Evolutionary conservation across 768 basidiomycete species (phyloP), one percentile per base, ranked within the genome.

Genomic region (Trametes punicea): DNA sequence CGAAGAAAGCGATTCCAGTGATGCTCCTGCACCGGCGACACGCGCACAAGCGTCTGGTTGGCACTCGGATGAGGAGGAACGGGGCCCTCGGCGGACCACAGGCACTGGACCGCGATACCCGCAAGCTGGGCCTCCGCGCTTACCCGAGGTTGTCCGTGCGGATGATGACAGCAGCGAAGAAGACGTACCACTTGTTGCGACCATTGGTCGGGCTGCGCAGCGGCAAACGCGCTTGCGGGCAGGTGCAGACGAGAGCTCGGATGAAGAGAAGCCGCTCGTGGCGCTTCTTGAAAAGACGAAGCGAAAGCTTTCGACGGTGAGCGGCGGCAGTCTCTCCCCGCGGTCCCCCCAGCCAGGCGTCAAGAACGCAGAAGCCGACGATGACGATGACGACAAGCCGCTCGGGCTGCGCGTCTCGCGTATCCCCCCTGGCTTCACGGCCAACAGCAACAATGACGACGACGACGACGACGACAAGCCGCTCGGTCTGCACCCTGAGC

Each of bases 391-490:
- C 78, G 45, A 42, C 46, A 38, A 38, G 36, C 36, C 36, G 36
- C 36, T 38, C 20, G 36, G 36, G 36, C 36, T n/a, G n/a, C n/a
- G n/a, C n/a, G n/a, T n/a, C n/a, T n/a, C n/a, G n/a, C n/a, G n/a
- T n/a, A n/a, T n/a, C n/a, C n/a, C n/a, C 21, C 55, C 51, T 2
- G 50, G 59, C 7, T n/a, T 34, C 25, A 39, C 48, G 62, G 49
- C 46, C 5, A 61, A 63, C 57, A 54, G 36, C 56, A 63, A 67
- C 16, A 65, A 64, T 51, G 10, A 60, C 15, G 87, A 90, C 59
- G 88, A 89, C 39, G 87, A 90, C 59, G 83, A 91, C 40, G 88
- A 90, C 58, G 83, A 91, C 63, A 73, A 73, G 52, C 88, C 89
- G 6, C 74, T 90, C 23, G 89, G 79, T 2, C 71, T 86, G 57